A percentile compares a stretch with the other conserved stretches of the same genome.
Conservation (phyloP, 257 asterid genomes). For the Solanum bulbocastanum region DNA sequence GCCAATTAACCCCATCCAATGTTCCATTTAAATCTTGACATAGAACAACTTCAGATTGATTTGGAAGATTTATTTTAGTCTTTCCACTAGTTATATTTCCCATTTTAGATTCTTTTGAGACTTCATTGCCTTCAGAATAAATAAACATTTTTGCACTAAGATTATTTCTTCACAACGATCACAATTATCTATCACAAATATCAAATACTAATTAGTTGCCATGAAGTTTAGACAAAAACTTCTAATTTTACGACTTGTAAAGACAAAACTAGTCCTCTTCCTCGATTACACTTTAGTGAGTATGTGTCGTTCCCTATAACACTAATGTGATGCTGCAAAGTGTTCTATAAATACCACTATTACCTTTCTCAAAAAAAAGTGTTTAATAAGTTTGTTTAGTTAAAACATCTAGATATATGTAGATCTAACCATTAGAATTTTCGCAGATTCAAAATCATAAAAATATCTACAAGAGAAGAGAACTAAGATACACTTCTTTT, state of each 20-base stretch:
- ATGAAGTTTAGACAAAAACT: background rate
- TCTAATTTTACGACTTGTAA: background rate
- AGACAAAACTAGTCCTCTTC: background rate
- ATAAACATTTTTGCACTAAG: slow-evolving; percentile 4
- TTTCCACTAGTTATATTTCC: slow-evolving; percentile 19
- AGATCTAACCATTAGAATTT: background rate
- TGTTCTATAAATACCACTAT: background rate
- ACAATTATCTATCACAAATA: background rate
- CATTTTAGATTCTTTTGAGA: slow-evolving; percentile 13
- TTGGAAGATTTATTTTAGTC: slow-evolving; percentile 16
- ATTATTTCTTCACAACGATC: slow-evolving; percentile 5
- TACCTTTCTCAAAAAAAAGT: background rate
- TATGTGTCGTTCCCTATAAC: background rate
- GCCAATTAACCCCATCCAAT: slow-evolving; percentile 1
- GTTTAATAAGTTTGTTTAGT: background rate
- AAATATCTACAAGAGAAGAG: background rate
- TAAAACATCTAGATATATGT: background rate
- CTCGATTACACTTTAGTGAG: background rate
- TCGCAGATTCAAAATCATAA: background rate
- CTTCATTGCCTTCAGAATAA: slow-evolving; percentile 2
- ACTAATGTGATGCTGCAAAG: background rate
- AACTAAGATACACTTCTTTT: background rate
- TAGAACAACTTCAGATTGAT: slow-evolving; percentile 14
- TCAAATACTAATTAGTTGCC: background rate
- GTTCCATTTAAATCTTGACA: slow-evolving; percentile 3